Evolutionary conservation across 164 flowering plant species (phyloP).

Genomic region (Macadamia tetraphylla): DNA sequence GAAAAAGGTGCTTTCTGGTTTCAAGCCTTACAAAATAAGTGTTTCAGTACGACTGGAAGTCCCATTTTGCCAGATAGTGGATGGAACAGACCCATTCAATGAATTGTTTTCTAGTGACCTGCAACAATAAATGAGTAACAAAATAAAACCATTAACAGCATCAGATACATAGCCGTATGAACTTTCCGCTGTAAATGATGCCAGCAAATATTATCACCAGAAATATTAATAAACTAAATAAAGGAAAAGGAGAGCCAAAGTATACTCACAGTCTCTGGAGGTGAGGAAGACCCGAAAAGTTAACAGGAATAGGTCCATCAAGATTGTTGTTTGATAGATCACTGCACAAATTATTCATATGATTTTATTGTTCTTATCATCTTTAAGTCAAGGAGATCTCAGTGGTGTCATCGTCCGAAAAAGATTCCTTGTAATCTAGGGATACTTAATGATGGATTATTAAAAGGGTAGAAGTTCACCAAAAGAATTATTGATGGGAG

Average conservation of each 20-base stretch:
- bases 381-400: not conserved
- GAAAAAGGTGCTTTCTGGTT: not conserved
- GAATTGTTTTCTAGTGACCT: constrained; percentile 56
- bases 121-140: constrained; percentile 9
- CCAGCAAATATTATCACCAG: not conserved
- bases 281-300: constrained; percentile 50
- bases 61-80: constrained; percentile 54
- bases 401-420: not conserved
- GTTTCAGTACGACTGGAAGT: constrained; percentile 27
- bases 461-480: not conserved
- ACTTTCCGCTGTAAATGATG: not conserved
- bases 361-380: not conserved
- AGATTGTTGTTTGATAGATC: constrained; percentile 59
- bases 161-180: not conserved
- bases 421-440: not conserved
- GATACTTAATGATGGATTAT: too few relatives aligned
- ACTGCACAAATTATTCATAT: constrained; percentile 38
- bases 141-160: too few relatives aligned
- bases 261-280: constrained; percentile 73
- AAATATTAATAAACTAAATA: not conserved
- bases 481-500: not conserved
- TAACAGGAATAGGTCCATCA: constrained; percentile 59
- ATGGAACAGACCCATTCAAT: constrained; percentile 47
- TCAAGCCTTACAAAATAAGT: constrained; percentile 49
- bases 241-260: constrained; percentile 1